Evolutionary conservation across 2,329 filamentous ascomycete genomes (phyloP).

Genomic region (Ilyonectria sp.): DNA sequence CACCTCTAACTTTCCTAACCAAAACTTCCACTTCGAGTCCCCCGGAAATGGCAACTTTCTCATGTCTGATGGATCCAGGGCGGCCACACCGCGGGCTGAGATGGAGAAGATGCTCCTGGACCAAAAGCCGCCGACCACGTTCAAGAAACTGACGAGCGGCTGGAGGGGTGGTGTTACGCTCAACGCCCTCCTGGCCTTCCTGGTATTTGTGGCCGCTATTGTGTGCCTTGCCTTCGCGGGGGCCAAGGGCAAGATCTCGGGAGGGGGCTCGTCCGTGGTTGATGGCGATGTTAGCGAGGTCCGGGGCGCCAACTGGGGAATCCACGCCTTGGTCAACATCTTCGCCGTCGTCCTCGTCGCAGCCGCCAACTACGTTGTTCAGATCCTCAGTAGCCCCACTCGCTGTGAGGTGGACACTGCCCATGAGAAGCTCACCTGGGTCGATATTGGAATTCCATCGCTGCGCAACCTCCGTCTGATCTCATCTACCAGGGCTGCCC

Average conservation of each 20-base stretch:
- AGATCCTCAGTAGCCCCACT: conserved; percentile 69
- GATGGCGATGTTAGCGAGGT: conserved; percentile 57
- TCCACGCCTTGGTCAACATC: conserved; percentile 62
- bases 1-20: conserved; percentile 41
- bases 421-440: conserved; percentile 62
- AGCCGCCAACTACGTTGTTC: conserved; percentile 68
- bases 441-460: conserved; percentile 70
- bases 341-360: conserved; percentile 61
- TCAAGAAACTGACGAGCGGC: conserved; percentile 53
- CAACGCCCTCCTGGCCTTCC: conserved; percentile 58
- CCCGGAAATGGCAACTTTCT: conserved; percentile 33
- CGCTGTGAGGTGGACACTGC: conserved; percentile 63
- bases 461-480: conserved; percentile 64
- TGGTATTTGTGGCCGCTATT: conserved; percentile 57
- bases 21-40: conserved; percentile 29
- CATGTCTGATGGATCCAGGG: conserved; percentile 34
- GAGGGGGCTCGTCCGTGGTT: conserved; percentile 56
- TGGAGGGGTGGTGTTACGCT: conserved; percentile 65
- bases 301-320: conserved; percentile 55
- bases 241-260: conserved; percentile 51
- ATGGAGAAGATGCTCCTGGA: conserved; percentile 46
- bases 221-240: conserved; percentile 57
- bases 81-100: conserved; percentile 42
- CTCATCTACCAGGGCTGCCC: conserved; percentile 55
- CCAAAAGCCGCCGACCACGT: conserved; percentile 44